Conservation (phyloP, 169 alveolate species). For the Eimeria sp. region DNA sequence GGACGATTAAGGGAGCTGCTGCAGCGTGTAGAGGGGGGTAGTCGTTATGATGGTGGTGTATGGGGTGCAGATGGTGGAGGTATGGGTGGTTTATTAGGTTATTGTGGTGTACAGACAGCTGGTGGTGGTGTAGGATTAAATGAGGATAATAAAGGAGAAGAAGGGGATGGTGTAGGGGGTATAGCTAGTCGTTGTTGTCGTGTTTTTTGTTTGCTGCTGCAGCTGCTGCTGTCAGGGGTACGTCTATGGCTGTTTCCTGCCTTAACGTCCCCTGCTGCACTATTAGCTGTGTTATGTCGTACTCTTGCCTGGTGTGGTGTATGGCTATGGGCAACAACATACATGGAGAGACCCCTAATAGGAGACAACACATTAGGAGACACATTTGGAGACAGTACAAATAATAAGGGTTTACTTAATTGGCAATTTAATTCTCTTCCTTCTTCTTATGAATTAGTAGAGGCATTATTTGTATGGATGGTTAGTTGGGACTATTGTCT, state of each 20-base stretch:
- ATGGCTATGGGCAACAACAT: constrained; percentile 86
- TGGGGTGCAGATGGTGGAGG: background rate
- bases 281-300: constrained; percentile 54
- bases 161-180: background rate
- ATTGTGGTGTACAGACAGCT: background rate
- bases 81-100: background rate
- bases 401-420: constrained; percentile 61
- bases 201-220: background rate
- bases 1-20: background rate
- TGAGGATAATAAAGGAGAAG: background rate
- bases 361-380: no score
- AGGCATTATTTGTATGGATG: constrained; percentile 85
- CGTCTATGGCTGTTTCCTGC: constrained; percentile 1
- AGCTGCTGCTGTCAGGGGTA: background rate
- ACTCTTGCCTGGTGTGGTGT: constrained; percentile 87
- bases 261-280: constrained; percentile 44
- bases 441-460: constrained; percentile 79
- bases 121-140: background rate
- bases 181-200: background rate
- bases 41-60: background rate
- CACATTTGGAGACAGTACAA: no score
- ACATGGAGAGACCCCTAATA: constrained; percentile 66
- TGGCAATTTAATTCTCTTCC: constrained; percentile 83
- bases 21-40: constrained; percentile 1
- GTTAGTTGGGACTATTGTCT: constrained; percentile 84